Base-by-base conservation (phyloP, 1,284 basidiomycete genomes). In the Neonothopanus nambi region DNA sequence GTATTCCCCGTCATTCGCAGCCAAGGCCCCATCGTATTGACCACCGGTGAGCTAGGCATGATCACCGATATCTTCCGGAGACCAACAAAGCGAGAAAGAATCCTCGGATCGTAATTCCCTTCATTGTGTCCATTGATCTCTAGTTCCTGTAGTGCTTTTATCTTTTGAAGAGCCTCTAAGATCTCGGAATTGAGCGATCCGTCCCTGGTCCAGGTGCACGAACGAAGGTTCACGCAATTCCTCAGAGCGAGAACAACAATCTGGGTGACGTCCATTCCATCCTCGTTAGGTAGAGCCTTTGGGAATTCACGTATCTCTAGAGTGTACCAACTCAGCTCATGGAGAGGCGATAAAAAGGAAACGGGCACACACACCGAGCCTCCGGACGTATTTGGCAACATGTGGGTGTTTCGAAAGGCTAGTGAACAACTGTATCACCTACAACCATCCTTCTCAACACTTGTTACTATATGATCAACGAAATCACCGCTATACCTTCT, bases 191-290 rank as follows among this genome's bases (percentile, higher is more conserved):
- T 81, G 23, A 91, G 69, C 2, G 87, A 82, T 3, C 87, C 85
- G 59, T 90, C 85, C 38, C 88, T 78, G 5, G 88, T 90, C 88
- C 87, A 91, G 8, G 80, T 81, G 62, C 84, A 89, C 5, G 81
- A 72, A 33, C 60, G 70, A 9, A 91, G 74, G 57, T 82, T 81
- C 30, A 69, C 60, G 60, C 87, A 88, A 59, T 89, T 87, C 44
- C 65, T 62, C 13, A 91, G 67, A 0, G 80, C 87, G 38, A 57
- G 61, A 2, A 77, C 49, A 46, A 85, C 81, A 15, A 68, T 58
- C 4, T 68, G 64, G 12, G 72, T 61, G 18, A 79, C 59, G 1
- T 71, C 63, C 9, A 28, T 24, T 20, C 39, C 54, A 28, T 48
- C 45, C 13, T 41, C 48, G 20, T 17, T 39, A 7, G 21, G 8